Conservation (phyloP, 2,329 filamentous ascomycete species). For the Hypomyces rosellus region DNA sequence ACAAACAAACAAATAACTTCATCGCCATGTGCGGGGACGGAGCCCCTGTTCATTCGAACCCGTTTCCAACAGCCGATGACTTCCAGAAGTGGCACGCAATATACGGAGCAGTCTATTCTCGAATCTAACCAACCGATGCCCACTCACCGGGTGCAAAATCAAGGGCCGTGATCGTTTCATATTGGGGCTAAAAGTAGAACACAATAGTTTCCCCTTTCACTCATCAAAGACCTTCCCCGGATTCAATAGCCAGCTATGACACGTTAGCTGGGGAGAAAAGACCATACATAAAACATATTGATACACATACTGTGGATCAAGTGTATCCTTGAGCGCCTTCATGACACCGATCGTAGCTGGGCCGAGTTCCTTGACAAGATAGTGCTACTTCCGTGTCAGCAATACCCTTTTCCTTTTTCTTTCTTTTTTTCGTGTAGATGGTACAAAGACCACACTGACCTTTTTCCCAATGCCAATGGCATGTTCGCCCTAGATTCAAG, state of each 20-base stretch:
- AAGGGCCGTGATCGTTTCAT: no score
- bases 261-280: neutral
- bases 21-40: no score
- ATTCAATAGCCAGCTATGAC: conserved; percentile 55
- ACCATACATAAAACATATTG: neutral
- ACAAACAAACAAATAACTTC: no score
- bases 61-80: no score
- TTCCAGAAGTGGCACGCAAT: no score
- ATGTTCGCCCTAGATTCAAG: conserved; percentile 49
- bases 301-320: conserved; percentile 47
- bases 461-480: conserved; percentile 65
- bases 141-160: no score
- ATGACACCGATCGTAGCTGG: conserved; percentile 58
- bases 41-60: no score
- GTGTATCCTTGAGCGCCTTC: conserved; percentile 55
- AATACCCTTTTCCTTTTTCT: neutral
- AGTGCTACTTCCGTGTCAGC: conserved; percentile 26
- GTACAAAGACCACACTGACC: conserved; percentile 39
- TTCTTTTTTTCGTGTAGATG: no score
- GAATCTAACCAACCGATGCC: no score
- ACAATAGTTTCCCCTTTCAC: neutral
- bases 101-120: no score
- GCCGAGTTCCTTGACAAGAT: conserved; percentile 57
- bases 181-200: no score
- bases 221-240: conserved; percentile 63